These are phyloP conservation scores for Nannochloris sp. DNA, from an alignment of 139 green algal species.

Conservation along the genomic window DNA sequence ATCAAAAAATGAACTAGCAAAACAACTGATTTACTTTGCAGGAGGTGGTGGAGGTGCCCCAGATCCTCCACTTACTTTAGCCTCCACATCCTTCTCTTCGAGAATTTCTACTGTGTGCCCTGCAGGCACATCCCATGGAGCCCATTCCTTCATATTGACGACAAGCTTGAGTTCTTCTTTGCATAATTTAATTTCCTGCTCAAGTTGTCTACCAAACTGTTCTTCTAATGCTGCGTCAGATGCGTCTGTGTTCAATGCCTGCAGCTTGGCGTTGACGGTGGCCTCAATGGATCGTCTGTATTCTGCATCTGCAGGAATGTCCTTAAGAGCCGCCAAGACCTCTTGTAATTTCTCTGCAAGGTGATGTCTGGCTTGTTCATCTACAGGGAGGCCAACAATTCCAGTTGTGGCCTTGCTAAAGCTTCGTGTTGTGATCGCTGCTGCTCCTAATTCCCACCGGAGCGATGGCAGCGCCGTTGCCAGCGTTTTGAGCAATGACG, in stretches of 20 bases:
- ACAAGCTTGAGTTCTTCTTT: conserved; percentile 44
- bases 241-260: conserved; percentile 1
- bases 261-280: conserved; percentile 29
- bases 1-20: neutral
- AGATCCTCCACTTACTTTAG: neutral
- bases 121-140: conserved; percentile 45
- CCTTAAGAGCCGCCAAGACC: conserved; percentile 28
- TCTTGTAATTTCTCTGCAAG: conserved; percentile 13
- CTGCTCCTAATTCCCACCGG: neutral
- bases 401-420: conserved; percentile 40
- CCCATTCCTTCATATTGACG: conserved; percentile 53
- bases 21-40: neutral
- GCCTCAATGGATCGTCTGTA: conserved; percentile 38
- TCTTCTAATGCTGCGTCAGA: conserved; percentile 34
- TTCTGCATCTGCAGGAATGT: conserved; percentile 31
- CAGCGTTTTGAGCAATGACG: neutral
- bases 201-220: conserved; percentile 34
- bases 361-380: conserved; percentile 19
- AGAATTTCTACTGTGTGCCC: conserved; percentile 24
- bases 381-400: conserved; percentile 43
- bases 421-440: neutral
- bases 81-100: conserved; percentile 10
- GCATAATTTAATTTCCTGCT: conserved; percentile 38
- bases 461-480: neutral
- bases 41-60: no score